Base-by-base conservation (phyloP, 495 filamentous ascomycete species). In the Rhypophila decipiens region DNA sequence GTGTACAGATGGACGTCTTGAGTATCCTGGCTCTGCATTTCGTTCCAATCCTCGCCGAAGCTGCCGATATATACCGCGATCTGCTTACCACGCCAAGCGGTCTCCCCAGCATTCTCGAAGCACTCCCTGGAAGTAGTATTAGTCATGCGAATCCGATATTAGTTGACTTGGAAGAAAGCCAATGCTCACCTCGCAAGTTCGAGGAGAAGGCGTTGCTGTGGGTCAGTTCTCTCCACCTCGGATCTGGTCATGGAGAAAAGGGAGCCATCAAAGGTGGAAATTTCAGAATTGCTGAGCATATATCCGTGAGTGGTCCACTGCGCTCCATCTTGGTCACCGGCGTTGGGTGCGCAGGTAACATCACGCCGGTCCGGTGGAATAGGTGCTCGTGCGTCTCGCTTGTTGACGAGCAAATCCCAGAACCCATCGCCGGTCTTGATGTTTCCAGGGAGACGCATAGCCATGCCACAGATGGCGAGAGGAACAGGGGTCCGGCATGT, bases 391-490 rank as follows among this genome's bases (percentile, higher is more conserved):
- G 63, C 66, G 52, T 73, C 68, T 29, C 49, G 46, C 24, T 66
- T 64, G 24, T 68, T 63, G 21, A 68, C 41, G 1, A 77, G 58
- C 23, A 73, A 44, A 22, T 75, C 57, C 69, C 69, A 76, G 39
- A 76, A 70, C 1, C 60, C 51, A n/a, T 64, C 46, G 0, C 47
- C 33, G 42, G 34, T 49, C 15, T 46, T 35, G 5, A 75, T 62
- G 0, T 65, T 65, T 2, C 73, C 74, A 2, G 75, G 75, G 13
- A 80, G 69, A 18, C 70, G 57, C 53, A 75, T 49, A 7, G 52
- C 75, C 59, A 77, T 64, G 4, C 76, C 72, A 22, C 70, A 64
- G 45, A 80, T 73, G 19, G 76, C 74, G 35, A 80, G 69, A 9
- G 18, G 36, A 13, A 17, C 36, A 18, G n/a, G n/a, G n/a, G n/a